Evolutionary conservation across 1,139 yeast species (phyloP).

Genomic region (Scheffersomyces cryptocercus): DNA sequence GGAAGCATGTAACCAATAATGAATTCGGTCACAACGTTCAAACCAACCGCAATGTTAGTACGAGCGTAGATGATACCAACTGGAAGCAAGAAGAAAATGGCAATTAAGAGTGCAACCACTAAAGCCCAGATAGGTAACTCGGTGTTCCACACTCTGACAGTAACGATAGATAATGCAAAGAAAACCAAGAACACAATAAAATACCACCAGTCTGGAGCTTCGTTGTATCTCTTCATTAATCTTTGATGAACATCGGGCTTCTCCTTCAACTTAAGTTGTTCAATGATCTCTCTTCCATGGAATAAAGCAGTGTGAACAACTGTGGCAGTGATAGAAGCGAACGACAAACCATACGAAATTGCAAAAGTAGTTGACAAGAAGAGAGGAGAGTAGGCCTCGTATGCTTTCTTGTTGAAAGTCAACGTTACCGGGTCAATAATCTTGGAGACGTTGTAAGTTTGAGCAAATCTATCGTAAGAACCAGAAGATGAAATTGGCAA

Average conservation of each 20-base stretch:
- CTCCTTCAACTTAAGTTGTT: constrained; percentile 43
- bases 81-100: constrained; percentile 41
- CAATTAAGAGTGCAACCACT: constrained; percentile 42
- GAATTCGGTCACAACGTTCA: constrained; percentile 47
- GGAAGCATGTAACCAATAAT: constrained; percentile 49
- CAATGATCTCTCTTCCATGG: constrained; percentile 55
- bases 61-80: constrained; percentile 44
- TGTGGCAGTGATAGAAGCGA: constrained; percentile 64
- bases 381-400: constrained; percentile 56
- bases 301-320: constrained; percentile 54
- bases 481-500: constrained; percentile 43
- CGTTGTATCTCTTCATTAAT: constrained; percentile 58
- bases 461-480: constrained; percentile 40
- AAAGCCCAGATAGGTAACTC: constrained; percentile 43
- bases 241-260: constrained; percentile 64
- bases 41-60: constrained; percentile 47
- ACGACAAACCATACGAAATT: constrained; percentile 60
- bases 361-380: constrained; percentile 66
- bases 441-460: constrained; percentile 34
- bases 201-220: constrained; percentile 73
- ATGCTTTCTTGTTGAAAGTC: constrained; percentile 47
- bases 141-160: constrained; percentile 43
- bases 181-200: constrained; percentile 38
- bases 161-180: constrained; percentile 42
- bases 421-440: constrained; percentile 43